A percentile compares a stretch with the other conserved stretches of the same genome.
phyloP scores from a whole-genome alignment of 495 filamentous ascomycete genomes.

The Antarctomyces pellizariae region DNA sequence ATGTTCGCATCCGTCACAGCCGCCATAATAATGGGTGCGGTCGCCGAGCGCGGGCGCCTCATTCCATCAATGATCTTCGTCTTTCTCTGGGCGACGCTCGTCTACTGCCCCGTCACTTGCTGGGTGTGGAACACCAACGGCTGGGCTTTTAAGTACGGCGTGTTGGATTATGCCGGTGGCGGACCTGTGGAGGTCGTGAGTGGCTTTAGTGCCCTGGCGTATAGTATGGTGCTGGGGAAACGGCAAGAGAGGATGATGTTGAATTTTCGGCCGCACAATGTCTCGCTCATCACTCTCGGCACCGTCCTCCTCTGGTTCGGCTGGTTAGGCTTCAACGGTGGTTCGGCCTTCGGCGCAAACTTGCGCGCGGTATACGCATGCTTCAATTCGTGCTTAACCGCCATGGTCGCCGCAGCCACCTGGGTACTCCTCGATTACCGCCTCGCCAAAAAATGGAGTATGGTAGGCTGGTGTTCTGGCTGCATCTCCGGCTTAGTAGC shows the following conservation, averaged over 20 bases:
- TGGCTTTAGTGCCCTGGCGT: constrained; percentile 77
- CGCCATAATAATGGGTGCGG: constrained; percentile 77
- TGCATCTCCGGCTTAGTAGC: constrained; percentile 77
- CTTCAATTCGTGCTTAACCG: constrained; percentile 90
- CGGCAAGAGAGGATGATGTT: constrained; percentile 99
- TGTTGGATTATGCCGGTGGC: constrained; percentile 89
- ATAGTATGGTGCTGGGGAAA: constrained; percentile 84
- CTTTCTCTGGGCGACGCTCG: constrained; percentile 89
- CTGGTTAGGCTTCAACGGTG: constrained; percentile 97
- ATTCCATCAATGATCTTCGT: constrained; percentile 88
- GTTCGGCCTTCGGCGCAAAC: constrained; percentile 91
- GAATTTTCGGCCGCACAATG: constrained; percentile 80
- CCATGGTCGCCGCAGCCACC: constrained; percentile 64
- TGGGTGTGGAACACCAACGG: constrained; percentile 93
- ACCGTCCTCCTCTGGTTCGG: constrained; percentile 95
- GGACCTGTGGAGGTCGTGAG: constrained; percentile 96
- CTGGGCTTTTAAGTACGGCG: constrained; percentile 81
- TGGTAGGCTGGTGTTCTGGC: constrained; percentile 97
- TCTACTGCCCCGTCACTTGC: constrained; percentile 89
- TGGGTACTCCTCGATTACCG: constrained; percentile 91
- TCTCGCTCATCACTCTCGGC: constrained; percentile 87
- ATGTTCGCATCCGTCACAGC: constrained; percentile 88
- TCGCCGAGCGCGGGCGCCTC: constrained; percentile 83
- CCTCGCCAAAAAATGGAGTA: constrained; percentile 91
- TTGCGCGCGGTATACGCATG: constrained; percentile 82